A percentile compares a stretch with the other conserved stretches of the same genome.
phyloP scores from a whole-genome alignment of 2,329 filamentous ascomycete genomes.

The Colletotrichum echinochloae region DNA sequence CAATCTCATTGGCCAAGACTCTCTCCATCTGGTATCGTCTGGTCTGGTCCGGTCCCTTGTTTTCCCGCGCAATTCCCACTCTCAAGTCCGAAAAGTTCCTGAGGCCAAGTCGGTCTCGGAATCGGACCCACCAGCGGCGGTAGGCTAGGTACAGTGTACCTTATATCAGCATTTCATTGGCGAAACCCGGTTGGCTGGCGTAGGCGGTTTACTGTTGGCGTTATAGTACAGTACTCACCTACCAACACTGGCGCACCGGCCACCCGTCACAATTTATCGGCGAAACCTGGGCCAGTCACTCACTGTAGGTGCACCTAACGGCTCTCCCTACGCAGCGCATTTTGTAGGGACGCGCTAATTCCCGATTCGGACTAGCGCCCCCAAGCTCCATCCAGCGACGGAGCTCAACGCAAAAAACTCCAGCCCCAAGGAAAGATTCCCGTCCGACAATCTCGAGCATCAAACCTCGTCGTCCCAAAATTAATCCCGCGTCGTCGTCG shows the following conservation, averaged over 20 bases:
- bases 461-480: conserved; percentile 45
- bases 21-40: background rate
- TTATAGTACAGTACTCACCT: conserved; percentile 1
- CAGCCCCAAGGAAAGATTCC: conserved; percentile 54
- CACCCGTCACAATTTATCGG: conserved; percentile 32
- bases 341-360: conserved; percentile 42
- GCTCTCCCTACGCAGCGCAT: conserved; percentile 36
- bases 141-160: too few species aligned
- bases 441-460: conserved; percentile 47
- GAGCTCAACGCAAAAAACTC: conserved; percentile 59
- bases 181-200: conserved; percentile 21
- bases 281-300: conserved; percentile 3
- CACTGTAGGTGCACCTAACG: conserved; percentile 15
- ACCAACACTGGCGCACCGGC: conserved; percentile 21
- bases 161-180: too few species aligned
- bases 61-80: conserved; percentile 39
- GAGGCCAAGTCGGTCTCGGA: conserved; percentile 15
- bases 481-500: conserved; percentile 48
- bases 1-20: conserved; percentile 8
- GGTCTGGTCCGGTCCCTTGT: conserved; percentile 21
- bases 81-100: conserved; percentile 37
- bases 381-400: conserved; percentile 50
- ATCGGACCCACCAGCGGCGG: too few species aligned
- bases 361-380: conserved; percentile 49
- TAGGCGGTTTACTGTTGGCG: conserved; percentile 6